Conservation (phyloP, 116 monocot species). For the Iris pallida region DNA sequence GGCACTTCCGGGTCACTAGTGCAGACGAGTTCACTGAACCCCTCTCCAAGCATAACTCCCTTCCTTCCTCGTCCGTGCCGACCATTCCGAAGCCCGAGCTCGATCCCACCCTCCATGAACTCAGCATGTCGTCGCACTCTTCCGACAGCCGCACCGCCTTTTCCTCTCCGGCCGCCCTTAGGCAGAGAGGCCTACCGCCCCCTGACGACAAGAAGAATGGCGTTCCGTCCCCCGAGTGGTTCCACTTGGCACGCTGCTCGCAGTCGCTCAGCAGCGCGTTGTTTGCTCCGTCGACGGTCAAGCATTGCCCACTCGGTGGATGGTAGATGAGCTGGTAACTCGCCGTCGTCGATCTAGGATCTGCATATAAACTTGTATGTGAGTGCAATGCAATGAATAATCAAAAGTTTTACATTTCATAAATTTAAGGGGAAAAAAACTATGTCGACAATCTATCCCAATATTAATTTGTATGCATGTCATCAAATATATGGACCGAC, state of each 20-base stretch:
- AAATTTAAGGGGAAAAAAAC: background rate
- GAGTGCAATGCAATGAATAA: too few species aligned
- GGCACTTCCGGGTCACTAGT: slow-evolving; percentile 2
- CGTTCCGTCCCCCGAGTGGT: slow-evolving; percentile 5
- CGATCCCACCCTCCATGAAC: slow-evolving; percentile 2
- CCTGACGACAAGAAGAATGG: background rate
- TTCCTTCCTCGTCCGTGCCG: slow-evolving; percentile 4
- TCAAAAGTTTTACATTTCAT: too few species aligned
- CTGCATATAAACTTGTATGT: slow-evolving; percentile 9
- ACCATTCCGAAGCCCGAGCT: slow-evolving; percentile 16
- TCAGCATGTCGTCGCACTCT: slow-evolving; percentile 9
- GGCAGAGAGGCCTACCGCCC: background rate
- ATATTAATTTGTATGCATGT: background rate
- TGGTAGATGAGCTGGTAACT: slow-evolving; percentile 39
- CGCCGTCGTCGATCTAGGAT: slow-evolving; percentile 13
- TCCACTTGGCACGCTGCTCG: slow-evolving; percentile 14
- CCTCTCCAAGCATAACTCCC: slow-evolving; percentile 19
- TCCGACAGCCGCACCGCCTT: slow-evolving; percentile 9
- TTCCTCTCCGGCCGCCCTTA: slow-evolving; percentile 16
- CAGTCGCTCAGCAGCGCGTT: slow-evolving; percentile 15
- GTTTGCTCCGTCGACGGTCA: slow-evolving; percentile 1
- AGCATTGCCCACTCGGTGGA: slow-evolving; percentile 31
- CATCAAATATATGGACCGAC: background rate
- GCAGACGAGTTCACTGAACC: background rate
- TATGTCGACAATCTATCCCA: background rate